Base-by-base conservation (phyloP, 2,329 filamentous ascomycete genomes). In the Periconia digitata region DNA sequence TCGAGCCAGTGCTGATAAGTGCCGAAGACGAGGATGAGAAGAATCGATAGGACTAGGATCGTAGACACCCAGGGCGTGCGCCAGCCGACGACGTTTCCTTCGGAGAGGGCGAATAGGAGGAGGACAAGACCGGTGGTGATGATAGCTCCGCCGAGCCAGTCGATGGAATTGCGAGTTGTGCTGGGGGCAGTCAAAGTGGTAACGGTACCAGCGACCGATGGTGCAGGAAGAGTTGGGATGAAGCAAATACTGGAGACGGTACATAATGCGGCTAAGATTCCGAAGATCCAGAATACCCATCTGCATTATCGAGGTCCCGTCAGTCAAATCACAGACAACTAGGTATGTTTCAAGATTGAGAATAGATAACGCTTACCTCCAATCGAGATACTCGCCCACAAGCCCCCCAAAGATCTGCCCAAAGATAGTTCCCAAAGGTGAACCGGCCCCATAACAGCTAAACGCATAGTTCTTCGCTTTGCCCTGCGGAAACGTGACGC, bases 391-490 rank as follows among this genome's bases (percentile, higher is more conserved):
- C 46, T 86, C 72, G 1, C 80, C 80, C 16, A 89, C 80, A 35
- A 88, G 70, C 16, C 85, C 85, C 8, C 82, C 78, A 15, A 87
- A 65, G 5, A 87, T 67, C 59, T 86, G 89, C 2, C 86, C 86
- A 44, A 84, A 81, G 8, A 87, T 76, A 40, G 78, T 80, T 0
- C 86, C 85, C 0, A 87, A 69, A 0, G 86, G 85, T 0, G 85
- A 82, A 1, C 85, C 85, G 1, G 84, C 84, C 16, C 81, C 64
- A 36, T 56, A 63, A 20, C 54, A 59, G 2, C 55, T 55, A 56
- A 89, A 88, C 1, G 85, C 85, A 62, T 87, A 86, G 58, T 86
- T 88, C 69, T 87, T 88, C 3, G 84, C 81, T 54, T 82, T 84
- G 0, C 85, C 84, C 0, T 85, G 84, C 1, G 81, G 80, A 46